Evolutionary conservation across 2,329 filamentous ascomycete genomes (phyloP), one percentile per base, ranked within the genome.

Genomic region (Conoideocrella luteorostrata): DNA sequence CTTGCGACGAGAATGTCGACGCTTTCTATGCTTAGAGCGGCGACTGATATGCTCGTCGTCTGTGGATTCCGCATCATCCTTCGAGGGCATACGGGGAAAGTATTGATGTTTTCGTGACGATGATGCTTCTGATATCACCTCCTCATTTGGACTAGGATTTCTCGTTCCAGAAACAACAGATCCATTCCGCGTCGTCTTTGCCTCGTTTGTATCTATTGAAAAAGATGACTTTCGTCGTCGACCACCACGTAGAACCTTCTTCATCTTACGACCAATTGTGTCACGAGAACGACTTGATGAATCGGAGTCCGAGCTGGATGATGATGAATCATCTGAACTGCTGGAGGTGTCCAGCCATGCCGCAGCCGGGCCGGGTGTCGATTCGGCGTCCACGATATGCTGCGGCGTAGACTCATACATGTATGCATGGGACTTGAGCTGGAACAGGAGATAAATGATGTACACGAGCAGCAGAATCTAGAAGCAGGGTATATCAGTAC

Each of bases 361-460:
- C 15, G 86, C 85, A 11, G 90, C 76, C 1, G 93, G 83, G 50
- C 90, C 90, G 18, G 90, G 90, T 36, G 88, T 84, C 0, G 88
- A 83, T 61, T 95, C 90, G 56, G 93, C 88, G 53, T 96, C 90
- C 50, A 96, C 93, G 47, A 94, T 85, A 54, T 90, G 84, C 66
- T 95, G 89, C 9, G 90, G 90, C 5, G 87, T 95, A 52, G 88
- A 93, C 63, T 89, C 86, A 55, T 95, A 95, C 70, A 95, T 82
- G 66, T 94, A 95, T 7, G 87, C 78, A 60, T 95, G 89, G 2
- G 88, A 93, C 65, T 94, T 94, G 48, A 95, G 78, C 68, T 95
- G 89, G 65, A 95, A 95, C 17, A 95, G 59, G 26, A 95, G 77
- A 59, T 95, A 95, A 15, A 95, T 68, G 36, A 82, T 67, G 60